Evolutionary conservation across 2,329 filamentous ascomycete genomes (phyloP).

Genomic region (Colletotrichum higginsianum): DNA sequence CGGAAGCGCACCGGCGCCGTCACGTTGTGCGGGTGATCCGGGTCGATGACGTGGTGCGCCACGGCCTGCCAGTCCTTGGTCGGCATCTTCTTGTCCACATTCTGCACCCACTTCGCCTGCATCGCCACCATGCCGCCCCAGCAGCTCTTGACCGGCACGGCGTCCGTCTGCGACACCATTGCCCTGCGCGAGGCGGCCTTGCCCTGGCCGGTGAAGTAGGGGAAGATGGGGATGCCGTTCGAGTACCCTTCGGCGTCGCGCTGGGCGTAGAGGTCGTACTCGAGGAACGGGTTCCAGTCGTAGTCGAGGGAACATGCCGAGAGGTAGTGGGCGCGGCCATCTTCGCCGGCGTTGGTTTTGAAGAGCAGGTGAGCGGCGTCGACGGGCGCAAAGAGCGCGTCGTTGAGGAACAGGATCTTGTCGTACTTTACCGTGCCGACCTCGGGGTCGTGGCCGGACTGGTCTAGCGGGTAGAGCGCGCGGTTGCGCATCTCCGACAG

Average conservation of each 20-base stretch:
- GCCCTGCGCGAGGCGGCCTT: conserved; percentile 71
- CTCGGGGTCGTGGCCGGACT: conserved; percentile 51
- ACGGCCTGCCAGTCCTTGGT: conserved; percentile 49
- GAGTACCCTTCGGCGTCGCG: conserved; percentile 76
- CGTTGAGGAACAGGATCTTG: conserved; percentile 77
- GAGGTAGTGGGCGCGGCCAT: conserved; percentile 71
- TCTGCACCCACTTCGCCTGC: conserved; percentile 72
- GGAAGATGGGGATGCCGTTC: conserved; percentile 76
- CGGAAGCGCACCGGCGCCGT: conserved; percentile 51
- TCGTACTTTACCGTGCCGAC: conserved; percentile 60
- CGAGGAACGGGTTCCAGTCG: conserved; percentile 77
- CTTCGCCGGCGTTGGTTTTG: conserved; percentile 67
- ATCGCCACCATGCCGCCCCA: conserved; percentile 85
- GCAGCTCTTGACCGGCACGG: conserved; percentile 80
- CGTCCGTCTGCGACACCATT: conserved; percentile 72
- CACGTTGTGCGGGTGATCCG: conserved; percentile 49
- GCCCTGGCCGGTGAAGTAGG: conserved; percentile 73
- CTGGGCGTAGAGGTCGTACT: conserved; percentile 82
- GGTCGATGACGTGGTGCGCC: conserved; percentile 51
- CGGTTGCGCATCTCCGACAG: conserved; percentile 81
- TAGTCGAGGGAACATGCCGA: conserved; percentile 78
- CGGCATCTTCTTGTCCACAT: conserved; percentile 51
- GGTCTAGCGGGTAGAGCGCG: conserved; percentile 75
- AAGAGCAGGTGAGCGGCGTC: conserved; percentile 74
- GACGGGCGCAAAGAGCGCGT: conserved; percentile 68